Conservation (phyloP, 257 asterid genomes). For the Solanum rostratum region DNA sequence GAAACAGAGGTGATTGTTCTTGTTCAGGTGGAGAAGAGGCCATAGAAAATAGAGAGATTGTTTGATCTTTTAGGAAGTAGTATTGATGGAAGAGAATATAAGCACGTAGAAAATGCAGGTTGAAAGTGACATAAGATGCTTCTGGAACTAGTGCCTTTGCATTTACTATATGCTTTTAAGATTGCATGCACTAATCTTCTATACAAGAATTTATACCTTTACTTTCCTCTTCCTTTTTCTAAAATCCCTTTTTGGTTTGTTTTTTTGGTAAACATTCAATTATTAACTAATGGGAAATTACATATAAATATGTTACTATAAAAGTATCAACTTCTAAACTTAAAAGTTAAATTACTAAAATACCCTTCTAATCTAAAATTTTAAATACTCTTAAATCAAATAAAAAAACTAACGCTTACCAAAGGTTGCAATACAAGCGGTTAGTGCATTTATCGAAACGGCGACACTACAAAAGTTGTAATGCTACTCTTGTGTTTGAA, state of each 20-base stretch:
- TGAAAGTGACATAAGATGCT: conserved; percentile 1
- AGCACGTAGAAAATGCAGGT: not conserved
- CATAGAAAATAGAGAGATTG: conserved; percentile 13
- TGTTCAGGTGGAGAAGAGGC: conserved; percentile 31
- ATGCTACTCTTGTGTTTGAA: no score
- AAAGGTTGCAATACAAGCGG: no score
- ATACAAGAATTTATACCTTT: not conserved
- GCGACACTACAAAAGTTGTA: no score
- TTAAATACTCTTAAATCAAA: no score
- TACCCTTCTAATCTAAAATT: no score
- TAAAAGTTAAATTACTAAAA: no score
- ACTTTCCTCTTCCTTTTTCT: not conserved
- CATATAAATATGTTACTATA: no score
- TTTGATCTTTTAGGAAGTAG: not conserved
- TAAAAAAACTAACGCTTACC: no score
- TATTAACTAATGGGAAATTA: no score
- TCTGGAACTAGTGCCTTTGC: not conserved
- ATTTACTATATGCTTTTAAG: not conserved
- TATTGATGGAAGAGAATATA: not conserved
- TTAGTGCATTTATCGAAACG: no score
- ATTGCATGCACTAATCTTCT: not conserved
- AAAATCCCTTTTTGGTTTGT: not conserved
- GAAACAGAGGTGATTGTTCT: conserved; percentile 24
- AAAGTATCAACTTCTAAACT: no score
- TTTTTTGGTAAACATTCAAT: not conserved